These are phyloP conservation scores for Lobosporangium transversale DNA, from an alignment of 192 early-diverging fungal genomes.

Conservation along the genomic window DNA sequence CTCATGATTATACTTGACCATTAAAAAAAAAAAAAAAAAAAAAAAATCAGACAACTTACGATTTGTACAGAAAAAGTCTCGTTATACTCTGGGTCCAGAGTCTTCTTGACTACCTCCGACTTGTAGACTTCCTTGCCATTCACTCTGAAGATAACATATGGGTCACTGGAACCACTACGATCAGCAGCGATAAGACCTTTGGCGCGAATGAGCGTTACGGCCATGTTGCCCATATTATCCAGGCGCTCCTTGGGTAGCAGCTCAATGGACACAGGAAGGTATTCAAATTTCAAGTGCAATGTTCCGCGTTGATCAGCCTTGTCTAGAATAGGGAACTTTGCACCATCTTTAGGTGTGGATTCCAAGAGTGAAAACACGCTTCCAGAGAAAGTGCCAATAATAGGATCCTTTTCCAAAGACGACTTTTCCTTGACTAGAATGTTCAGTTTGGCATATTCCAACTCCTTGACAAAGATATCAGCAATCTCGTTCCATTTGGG, in stretches of 20 bases:
- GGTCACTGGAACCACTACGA: conserved; percentile 77
- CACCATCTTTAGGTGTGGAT: conserved; percentile 25
- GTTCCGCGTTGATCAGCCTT: conserved; percentile 36
- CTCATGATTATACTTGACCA: no score
- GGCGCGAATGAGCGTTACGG: conserved; percentile 66
- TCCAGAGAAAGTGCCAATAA: conserved; percentile 28
- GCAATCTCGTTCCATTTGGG: conserved; percentile 55
- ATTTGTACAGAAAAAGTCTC: conserved; percentile 72
- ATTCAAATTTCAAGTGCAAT: conserved; percentile 56
- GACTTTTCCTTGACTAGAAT: conserved; percentile 52
- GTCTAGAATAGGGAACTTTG: conserved; percentile 29
- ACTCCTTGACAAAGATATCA: conserved; percentile 65
- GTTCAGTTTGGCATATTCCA: conserved; percentile 64
- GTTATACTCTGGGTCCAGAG: conserved; percentile 75
- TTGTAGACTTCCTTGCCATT: conserved; percentile 76
- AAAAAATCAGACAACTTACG: conserved; percentile 28
- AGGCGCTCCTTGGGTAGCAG: conserved; percentile 60
- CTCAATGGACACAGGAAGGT: conserved; percentile 56
- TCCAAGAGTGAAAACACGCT: conserved; percentile 34
- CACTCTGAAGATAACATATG: conserved; percentile 72
- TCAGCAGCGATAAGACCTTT: conserved; percentile 74
- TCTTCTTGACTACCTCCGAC: conserved; percentile 78
- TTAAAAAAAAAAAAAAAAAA: neutral
- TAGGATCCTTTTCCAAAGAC: conserved; percentile 53
- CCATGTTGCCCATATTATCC: conserved; percentile 73